A percentile compares a stretch with the other conserved stretches of the same genome.
Evolutionary conservation across 768 basidiomycete species (phyloP).

Genomic region (Flagelloscypha sp.): DNA sequence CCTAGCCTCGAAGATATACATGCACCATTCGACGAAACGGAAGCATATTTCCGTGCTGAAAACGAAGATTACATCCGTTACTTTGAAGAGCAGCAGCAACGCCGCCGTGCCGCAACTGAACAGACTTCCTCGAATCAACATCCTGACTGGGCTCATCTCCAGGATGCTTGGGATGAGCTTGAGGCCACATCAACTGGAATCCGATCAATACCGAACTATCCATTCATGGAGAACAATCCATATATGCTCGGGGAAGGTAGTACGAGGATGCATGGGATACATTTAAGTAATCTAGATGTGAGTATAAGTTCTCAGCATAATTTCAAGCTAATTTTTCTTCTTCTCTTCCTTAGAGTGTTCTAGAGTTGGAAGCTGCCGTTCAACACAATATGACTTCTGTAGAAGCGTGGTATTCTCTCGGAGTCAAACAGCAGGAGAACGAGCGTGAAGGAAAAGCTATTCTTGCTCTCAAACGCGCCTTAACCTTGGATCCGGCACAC

Average conservation of each 20-base stretch:
- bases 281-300: slow-evolving; percentile 21
- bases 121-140: slow-evolving; percentile 2
- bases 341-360: slow-evolving; percentile 50
- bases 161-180: slow-evolving; percentile 73
- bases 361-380: slow-evolving; percentile 85
- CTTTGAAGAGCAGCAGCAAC: slow-evolving; percentile 39
- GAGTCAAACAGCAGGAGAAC: slow-evolving; percentile 96
- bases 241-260: slow-evolving; percentile 60
- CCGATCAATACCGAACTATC: slow-evolving; percentile 47
- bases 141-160: slow-evolving; percentile 53
- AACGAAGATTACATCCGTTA: slow-evolving; percentile 59
- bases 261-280: slow-evolving; percentile 37
- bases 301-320: too few species aligned
- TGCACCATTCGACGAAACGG: slow-evolving; percentile 52
- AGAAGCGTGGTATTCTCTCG: slow-evolving; percentile 81
- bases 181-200: slow-evolving; percentile 68
- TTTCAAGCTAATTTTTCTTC: slow-evolving; percentile 28
- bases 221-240: slow-evolving; percentile 73
- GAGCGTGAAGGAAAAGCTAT: slow-evolving; percentile 91
- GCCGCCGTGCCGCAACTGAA: slow-evolving; percentile 21
- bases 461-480: slow-evolving; percentile 69
- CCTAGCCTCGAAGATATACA: too few species aligned
- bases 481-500: slow-evolving; percentile 72
- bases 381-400: slow-evolving; percentile 68
- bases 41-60: slow-evolving; percentile 64